Base-by-base conservation (phyloP, 805 yeast genomes). In the Komagataella kurtzmanii region DNA sequence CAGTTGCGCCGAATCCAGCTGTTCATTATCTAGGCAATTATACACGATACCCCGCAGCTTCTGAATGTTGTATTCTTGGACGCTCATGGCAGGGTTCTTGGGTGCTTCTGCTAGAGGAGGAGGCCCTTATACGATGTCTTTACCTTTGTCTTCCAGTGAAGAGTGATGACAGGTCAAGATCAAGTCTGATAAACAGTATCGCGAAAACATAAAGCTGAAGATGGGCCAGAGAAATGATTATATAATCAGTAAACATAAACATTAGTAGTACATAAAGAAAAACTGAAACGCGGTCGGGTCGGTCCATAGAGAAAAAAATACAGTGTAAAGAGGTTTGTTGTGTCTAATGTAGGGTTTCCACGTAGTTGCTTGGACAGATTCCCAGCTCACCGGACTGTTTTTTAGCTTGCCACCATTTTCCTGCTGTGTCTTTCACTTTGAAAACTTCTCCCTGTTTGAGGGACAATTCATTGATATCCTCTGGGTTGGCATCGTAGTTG, bases 401-500 rank as follows among this genome's bases (percentile, higher is more conserved):
- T 65, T 85, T 80, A 45, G 96, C 97, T 69, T 89, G 96, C 98
- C 98, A 91, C 99, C 99, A 91, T 69, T 95, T 83, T 48, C 97
- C 97, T 57, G 86, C 86, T 53, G 88, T 88, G 62, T 91, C 97
- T 58, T 88, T 88, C 40, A 91, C 95, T 60, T 83, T 88, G 65
- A 91, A 75, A n/a, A 88, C 71, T 66, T 91, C 98, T 52, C 93
- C 97, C 65, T 90, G 88, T 56, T 76, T 81, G 61, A 91, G 93
- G 4, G 96, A 85, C 21, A 91, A 78, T 69, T 91, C 99, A 61
- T 90, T 89, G 55, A 85, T 88, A 65, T 91, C 99, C 53, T 85
- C 95, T 1, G 91, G 93, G 60, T 85, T 88, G 6, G 97, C 97
- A 50, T 81, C 81, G 65, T 93, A 91, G 49, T 84, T 76, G 65